phyloP scores from a whole-genome alignment of 2,329 filamentous ascomycete genomes.

The Phialophora verrucosa region DNA sequence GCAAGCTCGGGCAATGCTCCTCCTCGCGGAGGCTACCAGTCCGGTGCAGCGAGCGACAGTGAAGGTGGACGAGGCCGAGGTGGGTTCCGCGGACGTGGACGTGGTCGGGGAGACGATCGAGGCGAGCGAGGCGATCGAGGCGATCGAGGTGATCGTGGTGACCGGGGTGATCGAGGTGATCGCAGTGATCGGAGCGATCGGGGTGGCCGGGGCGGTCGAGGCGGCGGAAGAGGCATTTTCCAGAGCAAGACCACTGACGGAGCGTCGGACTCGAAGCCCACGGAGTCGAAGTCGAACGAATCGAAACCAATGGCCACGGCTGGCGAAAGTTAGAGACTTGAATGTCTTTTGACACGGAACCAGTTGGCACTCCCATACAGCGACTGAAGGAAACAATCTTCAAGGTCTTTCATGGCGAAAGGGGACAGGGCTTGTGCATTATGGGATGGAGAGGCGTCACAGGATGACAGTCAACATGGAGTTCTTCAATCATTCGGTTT shows the following conservation, averaged over 20 bases:
- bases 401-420: conserved; percentile 24
- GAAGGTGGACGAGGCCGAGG: conserved; percentile 69
- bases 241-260: conserved; percentile 64
- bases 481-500: conserved; percentile 14
- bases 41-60: conserved; percentile 78
- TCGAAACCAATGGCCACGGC: conserved; percentile 36
- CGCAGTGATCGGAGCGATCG: conserved; percentile 63
- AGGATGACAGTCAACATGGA: conserved; percentile 28
- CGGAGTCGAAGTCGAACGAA: conserved; percentile 46
- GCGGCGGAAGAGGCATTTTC: conserved; percentile 53
- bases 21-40: conserved; percentile 77
- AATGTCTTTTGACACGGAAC: conserved; percentile 5
- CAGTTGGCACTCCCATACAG: conserved; percentile 14
- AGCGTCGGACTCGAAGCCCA: conserved; percentile 50
- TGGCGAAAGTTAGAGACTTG: conserved; percentile 31
- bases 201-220: background rate
- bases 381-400: conserved; percentile 15
- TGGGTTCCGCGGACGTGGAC: conserved; percentile 63
- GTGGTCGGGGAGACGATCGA: conserved; percentile 60
- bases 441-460: conserved; percentile 32
- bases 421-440: conserved; percentile 31
- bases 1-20: conserved; percentile 64
- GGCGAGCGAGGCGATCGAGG: conserved; percentile 62
- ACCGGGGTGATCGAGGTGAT: conserved; percentile 56
- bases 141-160: conserved; percentile 57